Evolutionary conservation across 495 filamentous ascomycete species (phyloP).

Genomic region (Gamarada debralockiae): DNA sequence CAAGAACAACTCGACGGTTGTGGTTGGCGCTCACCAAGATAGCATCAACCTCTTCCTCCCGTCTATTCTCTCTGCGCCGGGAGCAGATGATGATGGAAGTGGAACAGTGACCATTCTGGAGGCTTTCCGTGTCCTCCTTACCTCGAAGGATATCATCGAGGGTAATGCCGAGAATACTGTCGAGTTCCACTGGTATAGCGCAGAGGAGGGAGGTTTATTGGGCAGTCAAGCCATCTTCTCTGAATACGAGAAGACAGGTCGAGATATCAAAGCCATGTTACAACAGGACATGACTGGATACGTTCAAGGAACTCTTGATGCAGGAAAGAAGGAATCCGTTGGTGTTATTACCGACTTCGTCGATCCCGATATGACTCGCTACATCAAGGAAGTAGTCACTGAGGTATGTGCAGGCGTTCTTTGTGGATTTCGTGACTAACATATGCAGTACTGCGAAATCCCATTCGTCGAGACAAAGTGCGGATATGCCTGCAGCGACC

Average conservation of each 20-base stretch:
- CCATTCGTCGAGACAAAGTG: constrained; percentile 90
- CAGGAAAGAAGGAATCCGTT: constrained; percentile 78
- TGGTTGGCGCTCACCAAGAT: constrained; percentile 60
- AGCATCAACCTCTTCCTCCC: constrained; percentile 55
- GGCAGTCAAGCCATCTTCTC: constrained; percentile 65
- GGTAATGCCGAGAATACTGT: constrained; percentile 72
- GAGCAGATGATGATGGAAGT: constrained; percentile 58
- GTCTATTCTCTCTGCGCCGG: constrained; percentile 65
- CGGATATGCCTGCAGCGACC: constrained; percentile 96
- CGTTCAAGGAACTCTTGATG: constrained; percentile 75
- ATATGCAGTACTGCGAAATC: constrained; percentile 74
- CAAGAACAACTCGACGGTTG: constrained; percentile 78
- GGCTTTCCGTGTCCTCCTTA: constrained; percentile 55
- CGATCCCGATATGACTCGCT: constrained; percentile 73
- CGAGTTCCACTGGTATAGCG: constrained; percentile 95
- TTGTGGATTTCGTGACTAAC: constrained; percentile 1
- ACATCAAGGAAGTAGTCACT: constrained; percentile 86
- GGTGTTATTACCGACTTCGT: constrained; percentile 95
- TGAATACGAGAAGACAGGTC: constrained; percentile 68
- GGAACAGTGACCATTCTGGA: constrained; percentile 60
- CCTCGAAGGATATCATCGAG: constrained; percentile 31
- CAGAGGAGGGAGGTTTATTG: constrained; percentile 87
- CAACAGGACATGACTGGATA: constrained; percentile 99
- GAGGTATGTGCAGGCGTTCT: constrained; percentile 44
- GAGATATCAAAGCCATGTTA: constrained; percentile 92